Evolutionary conservation across 306 rosid genomes (phyloP).

Genomic region (Rosa rugosa): DNA sequence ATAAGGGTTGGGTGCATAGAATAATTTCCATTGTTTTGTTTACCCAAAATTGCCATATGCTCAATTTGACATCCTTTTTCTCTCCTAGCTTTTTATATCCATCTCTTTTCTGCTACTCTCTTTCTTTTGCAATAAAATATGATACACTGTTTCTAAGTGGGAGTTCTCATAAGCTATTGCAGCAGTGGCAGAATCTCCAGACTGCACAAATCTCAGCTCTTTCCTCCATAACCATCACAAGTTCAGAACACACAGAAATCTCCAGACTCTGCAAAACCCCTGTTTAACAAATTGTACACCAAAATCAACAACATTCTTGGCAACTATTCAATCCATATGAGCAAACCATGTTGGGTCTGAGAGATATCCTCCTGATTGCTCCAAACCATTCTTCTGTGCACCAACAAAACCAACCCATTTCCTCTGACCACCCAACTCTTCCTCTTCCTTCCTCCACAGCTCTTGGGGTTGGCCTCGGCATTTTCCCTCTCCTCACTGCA

Average conservation of each 20-base stretch:
- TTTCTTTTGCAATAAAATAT: neutral
- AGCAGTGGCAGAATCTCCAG: neutral
- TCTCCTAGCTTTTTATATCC: neutral
- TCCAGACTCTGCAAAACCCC: neutral
- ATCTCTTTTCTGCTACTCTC: neutral
- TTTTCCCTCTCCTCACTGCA: slow-evolving; percentile 71
- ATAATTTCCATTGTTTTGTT: neutral
- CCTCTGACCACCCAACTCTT: slow-evolving; percentile 47
- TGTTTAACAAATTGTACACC: neutral
- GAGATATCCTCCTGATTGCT: slow-evolving; percentile 72
- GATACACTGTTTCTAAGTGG: neutral
- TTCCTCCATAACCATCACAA: neutral
- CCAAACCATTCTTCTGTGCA: slow-evolving; percentile 53
- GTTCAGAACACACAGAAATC: neutral
- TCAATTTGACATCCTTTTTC: neutral
- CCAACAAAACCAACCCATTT: slow-evolving; percentile 53
- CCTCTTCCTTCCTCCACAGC: slow-evolving; percentile 53
- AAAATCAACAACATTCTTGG: neutral
- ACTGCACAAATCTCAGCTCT: neutral
- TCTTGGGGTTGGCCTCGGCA: slow-evolving; percentile 77
- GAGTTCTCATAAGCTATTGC: slow-evolving; percentile 4
- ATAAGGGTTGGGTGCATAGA: no score
- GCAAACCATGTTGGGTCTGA: slow-evolving; percentile 62
- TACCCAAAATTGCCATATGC: neutral
- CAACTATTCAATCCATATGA: neutral